Base-by-base conservation (phyloP, 2,329 filamentous ascomycete species). In the Colletotrichum graminicola region DNA sequence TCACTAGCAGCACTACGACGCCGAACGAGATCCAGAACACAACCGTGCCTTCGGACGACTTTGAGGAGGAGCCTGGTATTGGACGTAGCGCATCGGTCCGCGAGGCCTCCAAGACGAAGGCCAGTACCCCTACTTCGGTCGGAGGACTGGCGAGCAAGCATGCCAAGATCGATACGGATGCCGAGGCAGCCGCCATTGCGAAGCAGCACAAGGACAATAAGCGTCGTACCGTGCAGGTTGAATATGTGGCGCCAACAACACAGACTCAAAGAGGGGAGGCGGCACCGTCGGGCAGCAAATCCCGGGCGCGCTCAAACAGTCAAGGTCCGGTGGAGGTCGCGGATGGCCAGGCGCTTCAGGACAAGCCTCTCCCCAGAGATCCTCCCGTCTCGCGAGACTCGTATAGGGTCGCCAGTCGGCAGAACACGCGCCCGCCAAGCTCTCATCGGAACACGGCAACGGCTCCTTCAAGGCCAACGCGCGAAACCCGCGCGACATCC, bases 1-100 rank as follows among this genome's bases (percentile, higher is more conserved):
- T 99, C 78, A 98, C 96, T 29, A 98, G 96, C 82, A 95, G 92
- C 78, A 97, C 94, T 5, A 98, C 95, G 11, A 94, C 93, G 63
- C 91, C 94, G 14, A 90, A 89, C 61, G 95, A 98, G 76, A 95
- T 97, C 76, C 91, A 94, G 75, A 93, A 94, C 76, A 91, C 93
- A 2, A 93, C 93, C 1, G 88, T 93, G 12, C 85, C 89, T 29
- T 79, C 84, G 0, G 89, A 90, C 23, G 82, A 74, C 51, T 63
- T 57, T 34, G 80, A 78, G 8, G 88, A 95, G 71, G 83, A 85
- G 2, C 89, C 90, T 26, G 62, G 61, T 29, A 66, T 72, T 32
- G 70, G 54, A 43, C 70, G 95, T 76, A 98, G 95, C 81, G 92
- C 94, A 34, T 99, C 96, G 8, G 96, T 99, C 57, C 91, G 96